Evolutionary conservation across 1,139 yeast species (phyloP).

Genomic region (Blastobotrys indianensis): DNA sequence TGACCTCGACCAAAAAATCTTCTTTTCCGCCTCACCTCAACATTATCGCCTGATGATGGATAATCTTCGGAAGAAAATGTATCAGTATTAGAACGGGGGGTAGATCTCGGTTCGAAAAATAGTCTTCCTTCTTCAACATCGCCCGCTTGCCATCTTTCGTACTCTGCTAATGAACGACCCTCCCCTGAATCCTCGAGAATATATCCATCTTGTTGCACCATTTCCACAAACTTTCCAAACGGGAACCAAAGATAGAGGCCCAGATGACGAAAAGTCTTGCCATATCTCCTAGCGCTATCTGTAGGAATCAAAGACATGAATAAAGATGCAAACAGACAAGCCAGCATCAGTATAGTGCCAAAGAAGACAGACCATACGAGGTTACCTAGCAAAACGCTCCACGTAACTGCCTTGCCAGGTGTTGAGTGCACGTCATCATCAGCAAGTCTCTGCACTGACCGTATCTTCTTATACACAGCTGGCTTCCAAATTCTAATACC

Average conservation of each 20-base stretch:
- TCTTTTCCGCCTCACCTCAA: constrained; percentile 27
- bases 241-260: constrained; percentile 75
- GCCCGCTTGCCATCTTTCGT: constrained; percentile 81
- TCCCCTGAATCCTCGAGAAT: constrained; percentile 82
- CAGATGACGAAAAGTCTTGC: constrained; percentile 52
- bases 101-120: constrained; percentile 54
- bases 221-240: constrained; percentile 82
- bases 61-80: constrained; percentile 24
- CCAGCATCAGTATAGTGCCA: constrained; percentile 54
- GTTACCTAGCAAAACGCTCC: constrained; percentile 68
- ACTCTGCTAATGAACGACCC: constrained; percentile 80
- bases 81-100: constrained; percentile 1
- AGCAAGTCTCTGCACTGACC: constrained; percentile 89
- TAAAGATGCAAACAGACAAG: constrained; percentile 56
- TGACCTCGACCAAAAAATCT: constrained; percentile 88
- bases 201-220: constrained; percentile 74
- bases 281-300: constrained; percentile 48
- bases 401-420: constrained; percentile 47
- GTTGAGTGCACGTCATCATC: constrained; percentile 91
- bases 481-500: constrained; percentile 99
- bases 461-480: constrained; percentile 82
- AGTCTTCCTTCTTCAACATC: constrained; percentile 54
- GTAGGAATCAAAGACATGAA: constrained; percentile 34
- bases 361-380: constrained; percentile 67
- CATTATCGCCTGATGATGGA: constrained; percentile 9